Evolutionary conservation across 2,329 filamentous ascomycete genomes (phyloP).

Genomic region (Ilyonectria robusta): DNA sequence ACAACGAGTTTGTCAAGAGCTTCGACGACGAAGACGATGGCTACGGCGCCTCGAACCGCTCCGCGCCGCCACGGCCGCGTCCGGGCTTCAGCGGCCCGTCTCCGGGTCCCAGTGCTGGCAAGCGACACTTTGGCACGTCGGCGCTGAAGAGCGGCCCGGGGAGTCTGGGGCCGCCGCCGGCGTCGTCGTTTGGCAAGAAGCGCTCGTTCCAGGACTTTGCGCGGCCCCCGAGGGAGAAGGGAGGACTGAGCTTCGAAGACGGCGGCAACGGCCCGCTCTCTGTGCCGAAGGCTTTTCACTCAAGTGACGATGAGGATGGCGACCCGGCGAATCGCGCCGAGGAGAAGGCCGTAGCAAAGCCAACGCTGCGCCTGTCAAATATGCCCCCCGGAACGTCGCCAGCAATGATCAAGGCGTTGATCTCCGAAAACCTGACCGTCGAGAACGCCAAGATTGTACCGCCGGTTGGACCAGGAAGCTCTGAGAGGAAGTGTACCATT

Average conservation of each 20-base stretch:
- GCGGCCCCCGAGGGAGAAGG: constrained; percentile 51
- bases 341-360: constrained; percentile 73
- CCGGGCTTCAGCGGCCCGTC: constrained; percentile 48
- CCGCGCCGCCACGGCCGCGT: constrained; percentile 41
- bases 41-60: constrained; percentile 26
- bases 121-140: constrained; percentile 76
- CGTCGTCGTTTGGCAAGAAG: constrained; percentile 66
- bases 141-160: constrained; percentile 73
- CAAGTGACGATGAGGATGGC: constrained; percentile 71
- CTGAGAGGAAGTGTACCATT: constrained; percentile 79
- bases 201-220: constrained; percentile 62
- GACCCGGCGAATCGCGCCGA: constrained; percentile 62
- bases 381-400: constrained; percentile 73
- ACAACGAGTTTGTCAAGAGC: constrained; percentile 89
- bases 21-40: constrained; percentile 72
- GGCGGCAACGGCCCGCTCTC: constrained; percentile 64
- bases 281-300: constrained; percentile 79
- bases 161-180: constrained; percentile 69
- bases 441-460: constrained; percentile 82
- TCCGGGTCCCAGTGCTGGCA: constrained; percentile 54
- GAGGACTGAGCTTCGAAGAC: constrained; percentile 56
- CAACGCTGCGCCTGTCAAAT: constrained; percentile 73
- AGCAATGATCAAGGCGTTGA: constrained; percentile 70
- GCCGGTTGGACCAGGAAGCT: constrained; percentile 62
- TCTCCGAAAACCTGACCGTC: constrained; percentile 73